Conservation (phyloP, 768 basidiomycete species). For the Lentinula sp. region DNA sequence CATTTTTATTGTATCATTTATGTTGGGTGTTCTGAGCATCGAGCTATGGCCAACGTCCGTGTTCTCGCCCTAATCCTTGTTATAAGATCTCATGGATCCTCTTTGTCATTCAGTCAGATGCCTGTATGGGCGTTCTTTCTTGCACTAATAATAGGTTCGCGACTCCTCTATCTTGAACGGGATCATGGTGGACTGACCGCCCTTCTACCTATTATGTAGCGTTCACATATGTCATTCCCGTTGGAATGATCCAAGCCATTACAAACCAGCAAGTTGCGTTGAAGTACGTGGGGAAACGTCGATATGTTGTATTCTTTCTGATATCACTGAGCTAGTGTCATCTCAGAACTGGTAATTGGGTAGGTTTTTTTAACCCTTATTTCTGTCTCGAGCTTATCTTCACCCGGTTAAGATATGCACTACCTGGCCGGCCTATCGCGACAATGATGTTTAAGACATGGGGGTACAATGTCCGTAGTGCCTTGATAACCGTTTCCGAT, state of each 20-base stretch:
- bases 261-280: slow-evolving; percentile 72
- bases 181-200: not conserved
- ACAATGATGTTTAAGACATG: slow-evolving; percentile 67
- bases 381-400: not conserved
- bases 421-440: slow-evolving; percentile 63
- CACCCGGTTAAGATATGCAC: slow-evolving; percentile 16
- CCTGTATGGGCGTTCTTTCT: slow-evolving; percentile 63
- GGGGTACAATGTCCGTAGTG: slow-evolving; percentile 23
- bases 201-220: not conserved
- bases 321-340: slow-evolving; percentile 34
- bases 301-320: not conserved
- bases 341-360: slow-evolving; percentile 71
- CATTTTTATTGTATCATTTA: slow-evolving; percentile 35
- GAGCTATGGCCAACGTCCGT: slow-evolving; percentile 52
- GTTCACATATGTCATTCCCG: slow-evolving; percentile 4
- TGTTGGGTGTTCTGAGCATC: slow-evolving; percentile 56
- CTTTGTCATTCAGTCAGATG: slow-evolving; percentile 26
- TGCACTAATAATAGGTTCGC: slow-evolving; percentile 39
- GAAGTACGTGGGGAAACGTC: slow-evolving; percentile 25
- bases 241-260: slow-evolving; percentile 68
- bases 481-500: slow-evolving; percentile 1
- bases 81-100: not conserved
- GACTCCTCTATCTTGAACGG: not conserved
- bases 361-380: slow-evolving; percentile 29
- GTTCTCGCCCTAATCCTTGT: slow-evolving; percentile 8